Evolutionary conservation across 2,329 filamentous ascomycete species (phyloP), one percentile per base, ranked within the genome.

Genomic region (Talaromyces sp.): DNA sequence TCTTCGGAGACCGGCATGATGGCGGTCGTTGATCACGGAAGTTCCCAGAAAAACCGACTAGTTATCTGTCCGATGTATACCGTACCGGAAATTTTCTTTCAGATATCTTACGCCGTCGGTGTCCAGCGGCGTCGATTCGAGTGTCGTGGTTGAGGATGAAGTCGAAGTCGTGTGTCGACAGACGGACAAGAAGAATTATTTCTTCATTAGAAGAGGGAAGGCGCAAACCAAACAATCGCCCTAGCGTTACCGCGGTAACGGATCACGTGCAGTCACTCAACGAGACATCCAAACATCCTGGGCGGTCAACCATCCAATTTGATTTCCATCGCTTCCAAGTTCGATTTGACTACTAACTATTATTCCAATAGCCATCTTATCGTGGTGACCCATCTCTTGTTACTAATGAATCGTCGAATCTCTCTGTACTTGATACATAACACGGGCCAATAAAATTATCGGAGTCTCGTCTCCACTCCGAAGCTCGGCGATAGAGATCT

Each of bases 1-100:
- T 79, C 77, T 40, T 75, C 71, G 43, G 71, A 66, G 59, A 64
- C 68, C 66, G 73, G 69, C 75, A 77, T 77, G 33, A 65, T 67
- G 65, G 64, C 65, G 83, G 53, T 19, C 31, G n/a, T 39, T 22
- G 35, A 9, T 39, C 53, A 46, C 25, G 35, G 11, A 48, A 11
- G 5, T 35, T 19, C 22, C 45, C 45, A 48, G n/a, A 48, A 48
- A 8, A 8, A 28, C 15, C 28, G 45, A 48, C 6, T 43, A 7
- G 3, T 33, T 5, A 35, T 5, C n/a, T 3, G 13, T 11, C n/a
- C n/a, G 31, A 46, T 19, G 6, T 46, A 33, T 28, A 17, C 2
- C 0, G 21, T 35, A 21, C 13, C 28, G n/a, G n/a, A 28, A 33
- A 2, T 15, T 11, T 8, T 10, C 17, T 13, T 7, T 33, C 17